Conservation (phyloP, 129 eudicot species). For the Flaveria bidentis region DNA sequence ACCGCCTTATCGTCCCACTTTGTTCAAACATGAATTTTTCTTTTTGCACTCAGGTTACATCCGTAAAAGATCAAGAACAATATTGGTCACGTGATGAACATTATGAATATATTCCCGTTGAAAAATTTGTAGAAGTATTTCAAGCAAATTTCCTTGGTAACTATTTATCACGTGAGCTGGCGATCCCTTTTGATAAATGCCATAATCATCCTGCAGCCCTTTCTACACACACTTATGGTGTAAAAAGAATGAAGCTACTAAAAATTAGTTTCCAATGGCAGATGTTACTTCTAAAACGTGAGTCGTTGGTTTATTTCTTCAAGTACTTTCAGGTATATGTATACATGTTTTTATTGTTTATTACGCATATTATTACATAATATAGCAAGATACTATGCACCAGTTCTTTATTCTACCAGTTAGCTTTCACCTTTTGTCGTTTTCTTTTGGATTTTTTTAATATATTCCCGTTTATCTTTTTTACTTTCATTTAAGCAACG, state of each 20-base stretch:
- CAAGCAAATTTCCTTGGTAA: slow-evolving; percentile 58
- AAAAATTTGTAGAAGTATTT: slow-evolving; percentile 75
- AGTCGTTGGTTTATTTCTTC: slow-evolving; percentile 62
- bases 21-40: slow-evolving; percentile 14
- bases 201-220: slow-evolving; percentile 70
- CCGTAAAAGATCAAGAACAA: slow-evolving; percentile 83
- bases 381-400: background rate
- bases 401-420: background rate
- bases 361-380: background rate
- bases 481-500: background rate
- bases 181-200: slow-evolving; percentile 53
- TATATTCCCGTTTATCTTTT: background rate
- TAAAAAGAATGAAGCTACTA: slow-evolving; percentile 52
- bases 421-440: background rate
- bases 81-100: slow-evolving; percentile 65
- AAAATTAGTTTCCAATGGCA: slow-evolving; percentile 74
- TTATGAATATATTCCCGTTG: slow-evolving; percentile 57
- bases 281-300: slow-evolving; percentile 66
- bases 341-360: background rate
- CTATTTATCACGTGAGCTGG: slow-evolving; percentile 52
- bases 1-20: background rate
- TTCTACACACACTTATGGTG: slow-evolving; percentile 56
- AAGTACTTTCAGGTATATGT: slow-evolving; percentile 66
- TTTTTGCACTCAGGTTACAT: slow-evolving; percentile 56
- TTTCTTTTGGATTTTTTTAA: background rate